Evolutionary conservation across 2,329 filamentous ascomycete genomes (phyloP).

Genomic region (Fusarium goolgardi): DNA sequence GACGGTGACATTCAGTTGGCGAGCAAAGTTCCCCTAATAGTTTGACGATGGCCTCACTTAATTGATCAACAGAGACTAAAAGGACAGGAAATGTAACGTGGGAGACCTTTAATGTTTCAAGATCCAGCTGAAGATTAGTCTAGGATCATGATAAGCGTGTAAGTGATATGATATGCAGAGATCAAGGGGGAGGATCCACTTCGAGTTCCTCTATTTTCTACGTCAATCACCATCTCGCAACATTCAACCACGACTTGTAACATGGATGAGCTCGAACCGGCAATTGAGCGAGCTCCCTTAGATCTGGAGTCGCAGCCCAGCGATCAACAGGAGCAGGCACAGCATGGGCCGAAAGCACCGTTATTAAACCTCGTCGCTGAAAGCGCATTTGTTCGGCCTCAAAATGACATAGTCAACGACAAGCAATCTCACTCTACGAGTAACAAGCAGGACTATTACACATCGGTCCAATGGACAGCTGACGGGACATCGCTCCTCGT

Average conservation of each 20-base stretch:
- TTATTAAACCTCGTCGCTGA: conserved; percentile 40
- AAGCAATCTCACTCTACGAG: neutral
- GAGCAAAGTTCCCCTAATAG: conserved; percentile 1
- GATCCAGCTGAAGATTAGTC: conserved; percentile 7
- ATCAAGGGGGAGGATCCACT: conserved; percentile 20
- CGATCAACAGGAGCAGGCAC: conserved; percentile 9
- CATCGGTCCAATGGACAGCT: conserved; percentile 62
- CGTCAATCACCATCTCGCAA: conserved; percentile 36
- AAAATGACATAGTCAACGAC: neutral
- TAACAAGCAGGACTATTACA: conserved; percentile 49
- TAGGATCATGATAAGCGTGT: conserved; percentile 27
- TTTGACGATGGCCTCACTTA: conserved; percentile 31
- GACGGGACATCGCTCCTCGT: conserved; percentile 70
- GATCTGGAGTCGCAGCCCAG: conserved; percentile 1
- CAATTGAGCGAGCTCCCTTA: conserved; percentile 15
- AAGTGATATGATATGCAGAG: conserved; percentile 20
- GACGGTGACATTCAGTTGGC: conserved; percentile 9
- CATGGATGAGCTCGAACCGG: conserved; percentile 37
- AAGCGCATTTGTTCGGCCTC: conserved; percentile 24
- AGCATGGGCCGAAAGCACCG: conserved; percentile 15
- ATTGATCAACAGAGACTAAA: conserved; percentile 17
- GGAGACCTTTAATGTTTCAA: conserved; percentile 1
- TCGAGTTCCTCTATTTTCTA: conserved; percentile 30
- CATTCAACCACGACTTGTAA: conserved; percentile 35
- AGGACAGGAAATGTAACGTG: neutral